These are phyloP conservation scores for Talaromyces sp. DNA, from an alignment of 2,329 filamentous ascomycete genomes.

Conservation along the genomic window DNA sequence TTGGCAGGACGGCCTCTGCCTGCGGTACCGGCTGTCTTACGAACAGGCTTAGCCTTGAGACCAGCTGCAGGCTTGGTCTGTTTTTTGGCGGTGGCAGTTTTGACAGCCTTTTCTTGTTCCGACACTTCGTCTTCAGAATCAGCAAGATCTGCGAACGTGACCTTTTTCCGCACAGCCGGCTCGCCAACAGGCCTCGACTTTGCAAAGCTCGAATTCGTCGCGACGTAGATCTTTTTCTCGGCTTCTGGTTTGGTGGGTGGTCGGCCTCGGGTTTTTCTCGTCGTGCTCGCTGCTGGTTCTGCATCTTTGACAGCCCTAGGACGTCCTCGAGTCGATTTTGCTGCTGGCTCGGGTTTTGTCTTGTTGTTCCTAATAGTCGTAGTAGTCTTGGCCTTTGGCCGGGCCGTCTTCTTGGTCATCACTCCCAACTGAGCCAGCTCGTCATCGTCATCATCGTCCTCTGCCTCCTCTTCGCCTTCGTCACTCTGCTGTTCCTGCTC, in stretches of 20 bases:
- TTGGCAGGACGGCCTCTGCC: slow-evolving; percentile 25
- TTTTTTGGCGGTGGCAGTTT: slow-evolving; percentile 18
- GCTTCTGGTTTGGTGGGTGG: slow-evolving; percentile 15
- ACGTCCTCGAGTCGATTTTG: slow-evolving; percentile 10
- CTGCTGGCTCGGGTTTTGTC: background rate
- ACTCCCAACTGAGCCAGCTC: slow-evolving; percentile 19
- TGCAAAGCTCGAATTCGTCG: slow-evolving; percentile 20
- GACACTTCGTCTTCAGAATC: slow-evolving; percentile 36
- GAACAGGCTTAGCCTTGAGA: slow-evolving; percentile 40
- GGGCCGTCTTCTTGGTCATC: slow-evolving; percentile 18
- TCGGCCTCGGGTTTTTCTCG: slow-evolving; percentile 21
- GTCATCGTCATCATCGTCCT: slow-evolving; percentile 14
- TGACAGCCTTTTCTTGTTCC: slow-evolving; percentile 1
- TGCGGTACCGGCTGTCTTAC: slow-evolving; percentile 29
- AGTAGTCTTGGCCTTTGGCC: slow-evolving; percentile 14
- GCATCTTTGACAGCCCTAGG: slow-evolving; percentile 10
- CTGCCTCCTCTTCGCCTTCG: slow-evolving; percentile 3
- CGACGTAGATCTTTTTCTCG: slow-evolving; percentile 19
- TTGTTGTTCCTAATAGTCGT: slow-evolving; percentile 5
- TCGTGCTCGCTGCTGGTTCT: slow-evolving; percentile 15
- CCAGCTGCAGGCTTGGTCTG: slow-evolving; percentile 26
- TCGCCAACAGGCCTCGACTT: slow-evolving; percentile 26
- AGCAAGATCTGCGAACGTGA: slow-evolving; percentile 40
- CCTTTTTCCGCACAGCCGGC: slow-evolving; percentile 32
- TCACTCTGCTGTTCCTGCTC: background rate